A percentile compares a stretch with the other conserved stretches of the same genome.
Conservation (phyloP, 2,329 filamentous ascomycete species). For the Helminthosporium solani region DNA sequence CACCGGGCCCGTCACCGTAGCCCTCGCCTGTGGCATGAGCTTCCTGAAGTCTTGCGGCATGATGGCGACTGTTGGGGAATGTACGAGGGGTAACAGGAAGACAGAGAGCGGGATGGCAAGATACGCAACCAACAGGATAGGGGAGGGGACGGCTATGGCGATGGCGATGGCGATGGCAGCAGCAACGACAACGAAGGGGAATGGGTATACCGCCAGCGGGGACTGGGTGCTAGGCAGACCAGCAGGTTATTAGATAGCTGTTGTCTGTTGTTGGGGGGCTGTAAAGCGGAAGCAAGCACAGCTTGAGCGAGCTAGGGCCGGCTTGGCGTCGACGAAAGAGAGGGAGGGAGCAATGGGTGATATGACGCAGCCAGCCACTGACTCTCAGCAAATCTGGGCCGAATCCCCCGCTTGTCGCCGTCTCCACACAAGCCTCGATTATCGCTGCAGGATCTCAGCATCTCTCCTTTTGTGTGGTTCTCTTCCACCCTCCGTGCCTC, state of each 20-base stretch:
- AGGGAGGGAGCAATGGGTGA: too few species aligned
- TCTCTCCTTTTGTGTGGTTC: too few species aligned
- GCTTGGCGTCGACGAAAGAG: constrained; percentile 5
- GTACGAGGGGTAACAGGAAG: constrained; percentile 10
- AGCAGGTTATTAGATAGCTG: background rate
- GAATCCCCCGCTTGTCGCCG: background rate
- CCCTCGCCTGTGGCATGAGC: constrained; percentile 49
- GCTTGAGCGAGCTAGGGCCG: constrained; percentile 7
- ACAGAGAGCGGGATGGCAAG: constrained; percentile 21
- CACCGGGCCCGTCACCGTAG: constrained; percentile 68
- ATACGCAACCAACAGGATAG: constrained; percentile 15
- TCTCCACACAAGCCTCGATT: background rate
- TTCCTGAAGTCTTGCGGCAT: constrained; percentile 50
- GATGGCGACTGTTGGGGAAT: constrained; percentile 16
- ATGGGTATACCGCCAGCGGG: constrained; percentile 25
- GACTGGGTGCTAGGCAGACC: constrained; percentile 6
- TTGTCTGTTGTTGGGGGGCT: background rate
- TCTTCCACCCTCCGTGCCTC: too few species aligned
- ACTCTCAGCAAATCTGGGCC: background rate
- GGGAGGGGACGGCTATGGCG: too few species aligned
- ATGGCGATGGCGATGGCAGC: too few species aligned
- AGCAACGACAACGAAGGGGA: too few species aligned
- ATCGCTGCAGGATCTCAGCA: background rate
- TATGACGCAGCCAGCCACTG: constrained; percentile 2
- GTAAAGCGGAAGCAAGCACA: background rate